A percentile compares a stretch with the other conserved stretches of the same genome.
These are phyloP conservation scores for Stachybotrys chartarum DNA, from an alignment of 2,329 filamentous ascomycete species.

Conservation along the genomic window DNA sequence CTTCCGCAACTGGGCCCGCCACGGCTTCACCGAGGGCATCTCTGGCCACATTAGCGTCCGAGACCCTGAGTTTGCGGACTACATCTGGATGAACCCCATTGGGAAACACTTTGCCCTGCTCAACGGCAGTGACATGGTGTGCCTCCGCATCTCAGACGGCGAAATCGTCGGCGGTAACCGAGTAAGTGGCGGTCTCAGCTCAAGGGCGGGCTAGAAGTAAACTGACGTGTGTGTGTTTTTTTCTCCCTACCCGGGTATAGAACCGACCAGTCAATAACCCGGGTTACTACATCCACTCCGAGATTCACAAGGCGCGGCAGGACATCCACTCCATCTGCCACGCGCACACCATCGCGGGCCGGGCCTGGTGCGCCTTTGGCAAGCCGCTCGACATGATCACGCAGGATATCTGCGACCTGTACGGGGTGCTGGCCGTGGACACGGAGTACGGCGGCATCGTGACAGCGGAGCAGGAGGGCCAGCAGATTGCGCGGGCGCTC, in stretches of 20 bases:
- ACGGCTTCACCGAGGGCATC: slow-evolving; percentile 21
- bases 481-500: slow-evolving; percentile 55
- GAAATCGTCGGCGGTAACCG: slow-evolving; percentile 56
- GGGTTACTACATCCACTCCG: slow-evolving; percentile 63
- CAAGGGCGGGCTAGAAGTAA: not conserved
- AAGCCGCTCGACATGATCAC: slow-evolving; percentile 63
- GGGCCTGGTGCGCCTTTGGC: slow-evolving; percentile 61
- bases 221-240: not conserved
- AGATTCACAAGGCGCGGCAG: slow-evolving; percentile 57
- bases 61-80: slow-evolving; percentile 53
- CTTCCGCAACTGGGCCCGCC: slow-evolving; percentile 32
- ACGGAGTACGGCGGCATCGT: slow-evolving; percentile 48
- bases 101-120: slow-evolving; percentile 61
- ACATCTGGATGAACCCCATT: slow-evolving; percentile 66
- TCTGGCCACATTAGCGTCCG: slow-evolving; percentile 57
- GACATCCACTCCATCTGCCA: slow-evolving; percentile 64
- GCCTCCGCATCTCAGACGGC: slow-evolving; percentile 50
- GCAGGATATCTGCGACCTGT: slow-evolving; percentile 59
- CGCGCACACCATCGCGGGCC: slow-evolving; percentile 57
- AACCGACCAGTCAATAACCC: slow-evolving; percentile 56
- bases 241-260: slow-evolving; percentile 2
- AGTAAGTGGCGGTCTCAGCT: slow-evolving; percentile 8
- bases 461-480: slow-evolving; percentile 57
- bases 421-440: slow-evolving; percentile 55
- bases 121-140: slow-evolving; percentile 61